These are phyloP conservation scores for Aquilaria agallochum DNA, from an alignment of 441 rosid species.

Conservation along the genomic window DNA sequence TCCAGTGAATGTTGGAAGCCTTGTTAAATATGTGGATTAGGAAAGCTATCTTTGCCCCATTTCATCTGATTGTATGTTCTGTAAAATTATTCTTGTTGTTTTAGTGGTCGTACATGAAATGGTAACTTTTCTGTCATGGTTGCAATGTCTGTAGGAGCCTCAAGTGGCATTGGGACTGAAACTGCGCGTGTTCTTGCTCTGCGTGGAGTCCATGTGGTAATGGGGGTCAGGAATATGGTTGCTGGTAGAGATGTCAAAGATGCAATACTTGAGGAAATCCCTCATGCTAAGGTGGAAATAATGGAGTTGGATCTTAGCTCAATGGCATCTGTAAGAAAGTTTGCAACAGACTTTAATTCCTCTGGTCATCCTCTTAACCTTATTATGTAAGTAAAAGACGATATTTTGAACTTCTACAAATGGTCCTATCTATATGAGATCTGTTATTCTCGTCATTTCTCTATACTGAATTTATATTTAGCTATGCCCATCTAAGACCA, in stretches of 20 bases:
- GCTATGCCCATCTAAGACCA: no score
- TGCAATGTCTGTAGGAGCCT: constrained; percentile 25
- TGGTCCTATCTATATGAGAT: no score
- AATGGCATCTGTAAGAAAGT: constrained; percentile 32
- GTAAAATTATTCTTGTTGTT: no score
- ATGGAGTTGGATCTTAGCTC: constrained; percentile 48
- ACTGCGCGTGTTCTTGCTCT: constrained; percentile 41
- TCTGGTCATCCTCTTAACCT: constrained; percentile 31
- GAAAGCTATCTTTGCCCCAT: no score
- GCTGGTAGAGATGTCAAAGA: constrained; percentile 30
- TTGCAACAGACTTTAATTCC: constrained; percentile 30
- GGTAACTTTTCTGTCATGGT: no score
- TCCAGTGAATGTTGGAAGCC: no score
- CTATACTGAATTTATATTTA: no score
- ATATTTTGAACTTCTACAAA: no score
- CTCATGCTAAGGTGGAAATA: constrained; percentile 31
- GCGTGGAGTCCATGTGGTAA: constrained; percentile 38
- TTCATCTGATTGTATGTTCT: no score
- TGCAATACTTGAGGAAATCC: constrained; percentile 30
- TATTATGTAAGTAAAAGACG: constrained; percentile 28
- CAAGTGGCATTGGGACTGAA: constrained; percentile 39
- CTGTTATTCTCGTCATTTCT: no score
- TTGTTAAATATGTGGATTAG: no score
- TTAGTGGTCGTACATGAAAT: no score
- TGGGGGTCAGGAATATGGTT: constrained; percentile 39